Evolutionary conservation across 495 filamentous ascomycete genomes (phyloP).

Genomic region (Talaromyces stipitatus): DNA sequence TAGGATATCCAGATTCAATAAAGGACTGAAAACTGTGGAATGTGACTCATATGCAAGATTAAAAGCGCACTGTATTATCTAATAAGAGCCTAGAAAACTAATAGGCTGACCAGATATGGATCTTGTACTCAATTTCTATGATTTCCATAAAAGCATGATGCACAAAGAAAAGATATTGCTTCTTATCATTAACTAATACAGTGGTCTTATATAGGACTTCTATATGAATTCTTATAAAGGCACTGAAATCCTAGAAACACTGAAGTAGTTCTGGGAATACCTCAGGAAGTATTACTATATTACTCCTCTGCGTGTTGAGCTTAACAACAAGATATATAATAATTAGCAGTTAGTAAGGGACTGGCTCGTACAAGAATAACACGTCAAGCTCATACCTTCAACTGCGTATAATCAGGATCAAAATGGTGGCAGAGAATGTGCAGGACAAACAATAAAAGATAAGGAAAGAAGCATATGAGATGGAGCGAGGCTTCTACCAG

Average conservation of each 20-base stretch:
- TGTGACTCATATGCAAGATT: neutral
- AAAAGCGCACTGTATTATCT: neutral
- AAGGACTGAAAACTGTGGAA: neutral
- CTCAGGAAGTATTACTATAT: neutral
- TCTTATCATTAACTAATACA: neutral
- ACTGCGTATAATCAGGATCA: neutral
- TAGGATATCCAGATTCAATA: neutral
- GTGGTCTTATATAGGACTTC: conserved; percentile 1
- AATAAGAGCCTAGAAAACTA: neutral
- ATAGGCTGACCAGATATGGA: neutral
- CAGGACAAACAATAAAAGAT: neutral
- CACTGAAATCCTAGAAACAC: neutral
- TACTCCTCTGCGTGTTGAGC: neutral
- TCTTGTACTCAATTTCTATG: neutral
- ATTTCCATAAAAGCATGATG: neutral
- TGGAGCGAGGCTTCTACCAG: neutral
- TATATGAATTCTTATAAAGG: neutral
- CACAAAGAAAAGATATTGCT: conserved; percentile 2
- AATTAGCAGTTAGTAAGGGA: neutral
- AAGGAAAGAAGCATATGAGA: conserved; percentile 1
- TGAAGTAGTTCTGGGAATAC: too few species aligned
- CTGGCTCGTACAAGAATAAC: neutral
- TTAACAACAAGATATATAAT: too few species aligned
- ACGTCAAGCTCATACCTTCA: neutral
- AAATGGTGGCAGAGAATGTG: neutral